phyloP scores from a whole-genome alignment of 1,139 yeast genomes.

The Blastobotrys proliferans region DNA sequence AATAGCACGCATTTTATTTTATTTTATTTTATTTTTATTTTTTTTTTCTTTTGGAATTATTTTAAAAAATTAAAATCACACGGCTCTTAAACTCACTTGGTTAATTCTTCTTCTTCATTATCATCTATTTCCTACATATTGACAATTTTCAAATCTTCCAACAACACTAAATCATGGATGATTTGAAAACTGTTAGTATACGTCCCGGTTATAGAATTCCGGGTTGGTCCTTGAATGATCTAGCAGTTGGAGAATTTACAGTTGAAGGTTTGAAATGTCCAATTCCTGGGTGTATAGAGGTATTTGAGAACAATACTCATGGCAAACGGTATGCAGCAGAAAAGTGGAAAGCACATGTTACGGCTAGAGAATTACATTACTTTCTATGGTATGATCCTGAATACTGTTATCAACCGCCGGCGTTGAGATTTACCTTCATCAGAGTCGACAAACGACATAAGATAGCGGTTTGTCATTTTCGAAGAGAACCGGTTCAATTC shows the following conservation, averaged over 20 bases:
- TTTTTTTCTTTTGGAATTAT: background rate
- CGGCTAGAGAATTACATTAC: constrained; percentile 9
- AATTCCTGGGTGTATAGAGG: constrained; percentile 11
- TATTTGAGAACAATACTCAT: constrained; percentile 8
- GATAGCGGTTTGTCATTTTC: constrained; percentile 12
- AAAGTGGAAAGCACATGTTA: constrained; percentile 14
- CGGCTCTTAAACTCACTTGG: too few relatives aligned
- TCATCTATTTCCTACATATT: background rate
- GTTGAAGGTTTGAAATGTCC: constrained; percentile 11
- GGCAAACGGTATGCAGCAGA: constrained; percentile 10
- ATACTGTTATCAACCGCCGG: constrained; percentile 11
- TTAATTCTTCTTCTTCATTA: too few relatives aligned
- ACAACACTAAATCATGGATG: background rate
- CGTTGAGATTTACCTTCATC: constrained; percentile 10
- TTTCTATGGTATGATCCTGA: constrained; percentile 11
- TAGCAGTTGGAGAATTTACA: constrained; percentile 9
- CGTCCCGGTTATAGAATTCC: constrained; percentile 12
- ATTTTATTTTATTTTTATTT: background rate
- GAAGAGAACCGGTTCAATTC: constrained; percentile 13
- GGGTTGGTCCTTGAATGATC: constrained; percentile 10
- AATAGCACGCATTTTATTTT: background rate
- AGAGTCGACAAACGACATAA: constrained; percentile 12
- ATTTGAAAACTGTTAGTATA: constrained; percentile 5
- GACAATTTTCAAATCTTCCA: background rate
- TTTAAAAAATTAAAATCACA: background rate